Evolutionary conservation across 2,329 filamentous ascomycete genomes (phyloP), one percentile per base, ranked within the genome.

Genomic region (Septoria petroselini): DNA sequence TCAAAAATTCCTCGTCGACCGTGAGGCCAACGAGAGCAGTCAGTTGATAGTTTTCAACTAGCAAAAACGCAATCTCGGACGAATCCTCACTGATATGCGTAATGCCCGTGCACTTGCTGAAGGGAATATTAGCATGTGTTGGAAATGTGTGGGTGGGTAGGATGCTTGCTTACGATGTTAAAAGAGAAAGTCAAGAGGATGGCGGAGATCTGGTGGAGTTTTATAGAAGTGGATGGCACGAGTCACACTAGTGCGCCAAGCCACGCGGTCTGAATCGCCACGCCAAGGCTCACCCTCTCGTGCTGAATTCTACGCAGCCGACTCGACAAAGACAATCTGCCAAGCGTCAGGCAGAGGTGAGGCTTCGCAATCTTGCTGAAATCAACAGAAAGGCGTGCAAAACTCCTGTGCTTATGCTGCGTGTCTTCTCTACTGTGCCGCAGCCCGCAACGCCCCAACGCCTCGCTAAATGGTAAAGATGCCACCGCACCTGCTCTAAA

Each of bases 41-140:
- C 85, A 86, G 62, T 63, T 80, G 77, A 76, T 86, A 87, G 84
- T 86, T 87, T 86, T 86, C 84, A 88, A 87, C 84, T 86, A 88
- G 85, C 85, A 88, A 88, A 86, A 88, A 88, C 79, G 80, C 80
- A 79, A 81, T 82, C 84, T 89, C 86, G 82, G 86, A 88, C 83
- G 80, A 83, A 84, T 88, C 85, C 82, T 89, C 85, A 89, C 83
- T 85, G 83, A 81, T 81, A 84, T 80, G 80, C 83, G 79, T 87
- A 85, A 85, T 80, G 83, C 85, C 83, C 82, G 73, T 84, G 83
- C 83, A 85, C 81, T 77, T 27, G 23, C 75, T 78, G 82, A 81
- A 72, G 82, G 79, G 82, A 83, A 12, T 27, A 5, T 41, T 30
- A n/a, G n/a, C 15, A 21, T 21, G n/a, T 27, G 27, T 35, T 88